Base-by-base conservation (phyloP, 257 asterid genomes). In the Solanum habrochaites region DNA sequence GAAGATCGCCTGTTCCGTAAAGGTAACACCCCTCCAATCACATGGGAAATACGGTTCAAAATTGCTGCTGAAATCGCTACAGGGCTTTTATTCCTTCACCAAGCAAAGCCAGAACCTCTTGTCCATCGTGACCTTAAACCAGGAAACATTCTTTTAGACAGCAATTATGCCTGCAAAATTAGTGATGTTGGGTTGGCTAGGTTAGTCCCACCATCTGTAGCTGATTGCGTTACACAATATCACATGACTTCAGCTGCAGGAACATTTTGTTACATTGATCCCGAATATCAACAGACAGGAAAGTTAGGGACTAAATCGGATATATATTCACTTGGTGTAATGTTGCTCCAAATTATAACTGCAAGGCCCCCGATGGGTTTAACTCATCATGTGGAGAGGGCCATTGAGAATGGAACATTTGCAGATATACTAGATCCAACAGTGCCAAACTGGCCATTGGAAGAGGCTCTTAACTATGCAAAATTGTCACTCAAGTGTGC, bases 181-280 rank as follows among this genome's bases (percentile, higher is more conserved):
- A 84, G 86, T 62, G 86, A 84, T 75, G 88, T 86, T 58, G 88
- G 88, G 6, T 75, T 86, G 86, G 88, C 88, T 37, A 77, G 88
- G 88, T 82, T 86, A 21, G 88, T 86, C 43, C 88, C 88, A 52
- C 88, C 86, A 35, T 86, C 88, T 11, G 88, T 86, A 62, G 88
- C 88, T 16, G 86, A 86, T 67, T 64, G 82, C 40, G 88, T 81
- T 82, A 86, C 88, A 32, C 88, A 86, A 78, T 86, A 86, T 86
- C 88, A 74, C 88, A 86, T 86, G 88, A 86, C 88, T 18, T 86
- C 88, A 74, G 85, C 88, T 58, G 88, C 88, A 43, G 88, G 88
- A 42, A 86, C 88, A 16, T 86, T 86, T 75, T 86, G 88, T 67
- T 86, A 86, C 85, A 86, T 86, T 45, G 85, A 86, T 86, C 86